Conservation (phyloP, 1,284 basidiomycete genomes). For the Chalciporus sp. region DNA sequence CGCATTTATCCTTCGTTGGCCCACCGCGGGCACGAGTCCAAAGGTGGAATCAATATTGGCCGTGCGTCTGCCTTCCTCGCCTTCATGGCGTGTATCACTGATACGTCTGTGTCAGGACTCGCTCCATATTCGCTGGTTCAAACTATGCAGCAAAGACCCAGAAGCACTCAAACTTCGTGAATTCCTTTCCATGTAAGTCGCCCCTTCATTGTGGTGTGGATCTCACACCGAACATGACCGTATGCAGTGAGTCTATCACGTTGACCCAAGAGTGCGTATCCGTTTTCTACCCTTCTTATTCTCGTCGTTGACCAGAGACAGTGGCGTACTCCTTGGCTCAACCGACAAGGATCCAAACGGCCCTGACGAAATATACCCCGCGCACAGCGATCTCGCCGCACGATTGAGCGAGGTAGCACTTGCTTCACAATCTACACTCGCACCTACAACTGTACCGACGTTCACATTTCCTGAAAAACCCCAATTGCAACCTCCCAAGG, state of each 20-base stretch:
- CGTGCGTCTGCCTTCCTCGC: conserved; percentile 11
- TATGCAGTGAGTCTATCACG: conserved; percentile 25
- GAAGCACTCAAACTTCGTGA: conserved; percentile 28
- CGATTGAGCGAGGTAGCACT: background rate
- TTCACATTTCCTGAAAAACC: background rate
- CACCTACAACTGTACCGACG: background rate
- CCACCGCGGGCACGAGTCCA: conserved; percentile 9
- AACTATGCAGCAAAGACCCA: conserved; percentile 25
- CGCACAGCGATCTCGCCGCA: background rate
- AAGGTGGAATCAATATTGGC: conserved; percentile 1
- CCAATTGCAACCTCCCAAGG: background rate
- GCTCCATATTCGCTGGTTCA: conserved; percentile 25
- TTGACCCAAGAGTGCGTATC: conserved; percentile 27
- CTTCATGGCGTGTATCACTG: background rate
- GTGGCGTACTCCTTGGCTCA: conserved; percentile 16
- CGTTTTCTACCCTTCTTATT: background rate
- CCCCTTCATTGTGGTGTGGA: background rate
- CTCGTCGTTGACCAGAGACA: conserved; percentile 16
- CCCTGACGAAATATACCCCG: conserved; percentile 1
- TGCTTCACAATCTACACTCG: background rate
- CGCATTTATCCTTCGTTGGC: conserved; percentile 29
- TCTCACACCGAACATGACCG: conserved; percentile 10
- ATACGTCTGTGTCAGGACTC: conserved; percentile 18
- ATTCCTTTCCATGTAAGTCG: conserved; percentile 29
- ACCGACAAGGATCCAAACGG: conserved; percentile 3